Conservation (phyloP, 1,284 basidiomycete species). For the Puccinia hordei region DNA sequence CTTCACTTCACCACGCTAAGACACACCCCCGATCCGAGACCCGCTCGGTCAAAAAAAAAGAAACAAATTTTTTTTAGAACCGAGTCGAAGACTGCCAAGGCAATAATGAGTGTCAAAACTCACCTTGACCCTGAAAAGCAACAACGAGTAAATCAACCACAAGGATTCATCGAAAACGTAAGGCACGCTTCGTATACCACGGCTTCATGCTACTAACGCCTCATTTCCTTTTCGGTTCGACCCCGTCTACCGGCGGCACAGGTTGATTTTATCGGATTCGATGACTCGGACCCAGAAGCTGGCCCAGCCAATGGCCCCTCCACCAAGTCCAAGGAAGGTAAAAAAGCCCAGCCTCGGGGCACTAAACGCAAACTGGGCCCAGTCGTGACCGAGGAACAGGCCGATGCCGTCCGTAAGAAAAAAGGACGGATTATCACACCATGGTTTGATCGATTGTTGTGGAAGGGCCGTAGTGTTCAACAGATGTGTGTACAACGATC, state of each 20-base stretch:
- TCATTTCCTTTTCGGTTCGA: not conserved
- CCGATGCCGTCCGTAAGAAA: slow-evolving; percentile 35
- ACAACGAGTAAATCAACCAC: not conserved
- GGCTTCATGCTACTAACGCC: too few species aligned
- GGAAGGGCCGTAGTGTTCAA: slow-evolving; percentile 36
- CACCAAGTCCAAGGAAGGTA: not conserved
- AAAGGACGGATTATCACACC: slow-evolving; percentile 32
- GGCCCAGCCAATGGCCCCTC: not conserved
- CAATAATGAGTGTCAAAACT: not conserved
- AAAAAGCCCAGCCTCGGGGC: not conserved
- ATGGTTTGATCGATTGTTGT: slow-evolving; percentile 26
- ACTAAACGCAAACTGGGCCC: slow-evolving; percentile 8
- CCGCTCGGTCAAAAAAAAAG: too few species aligned
- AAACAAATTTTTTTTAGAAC: too few species aligned
- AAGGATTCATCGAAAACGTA: not conserved
- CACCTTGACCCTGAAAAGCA: not conserved
- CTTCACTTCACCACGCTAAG: too few species aligned
- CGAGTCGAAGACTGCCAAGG: too few species aligned
- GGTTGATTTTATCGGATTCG: slow-evolving; percentile 34
- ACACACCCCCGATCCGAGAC: too few species aligned
- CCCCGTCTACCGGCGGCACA: not conserved
- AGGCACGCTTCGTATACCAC: not conserved
- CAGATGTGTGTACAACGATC: not conserved
- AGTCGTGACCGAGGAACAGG: slow-evolving; percentile 24
- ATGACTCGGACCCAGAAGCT: slow-evolving; percentile 17